Evolutionary conservation across 1,284 basidiomycete genomes (phyloP).

Genomic region (Ganoderma boninense): DNA sequence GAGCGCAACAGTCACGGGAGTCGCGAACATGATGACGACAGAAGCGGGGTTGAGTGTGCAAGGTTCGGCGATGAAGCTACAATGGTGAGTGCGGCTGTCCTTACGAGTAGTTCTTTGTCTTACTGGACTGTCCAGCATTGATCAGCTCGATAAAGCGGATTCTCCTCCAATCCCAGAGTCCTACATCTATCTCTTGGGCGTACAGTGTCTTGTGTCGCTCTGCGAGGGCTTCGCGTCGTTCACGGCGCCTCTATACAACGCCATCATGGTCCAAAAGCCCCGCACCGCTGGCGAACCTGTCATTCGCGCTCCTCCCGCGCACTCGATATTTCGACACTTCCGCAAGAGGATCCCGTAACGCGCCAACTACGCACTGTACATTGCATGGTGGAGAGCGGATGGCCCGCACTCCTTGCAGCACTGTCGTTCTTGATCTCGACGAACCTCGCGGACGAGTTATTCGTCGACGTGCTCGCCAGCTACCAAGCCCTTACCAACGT

Average conservation of each 20-base stretch:
- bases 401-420: slow-evolving; percentile 91
- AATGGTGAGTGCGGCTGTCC: slow-evolving; percentile 64
- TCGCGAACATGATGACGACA: slow-evolving; percentile 75
- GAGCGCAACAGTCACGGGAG: slow-evolving; percentile 78
- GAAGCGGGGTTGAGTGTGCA: slow-evolving; percentile 76
- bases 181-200: slow-evolving; percentile 90
- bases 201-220: slow-evolving; percentile 89
- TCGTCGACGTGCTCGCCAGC: slow-evolving; percentile 83
- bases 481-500: slow-evolving; percentile 89
- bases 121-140: slow-evolving; percentile 69
- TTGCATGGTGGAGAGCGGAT: slow-evolving; percentile 85
- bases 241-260: slow-evolving; percentile 74
- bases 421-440: slow-evolving; percentile 91
- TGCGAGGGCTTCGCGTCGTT: slow-evolving; percentile 88
- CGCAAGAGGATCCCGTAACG: slow-evolving; percentile 62
- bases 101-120: not conserved
- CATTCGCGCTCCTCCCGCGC: slow-evolving; percentile 76
- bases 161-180: slow-evolving; percentile 91
- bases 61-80: slow-evolving; percentile 83
- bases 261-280: slow-evolving; percentile 71
- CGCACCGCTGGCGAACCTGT: slow-evolving; percentile 70
- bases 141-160: slow-evolving; percentile 96
- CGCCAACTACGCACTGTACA: slow-evolving; percentile 67
- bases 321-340: slow-evolving; percentile 70
- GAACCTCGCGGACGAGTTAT: slow-evolving; percentile 88